Percentiles rank a stretch among this genome's conserved stretches.
phyloP scores from a whole-genome alignment of 768 basidiomycete species.

The Mycena indigotica region DNA sequence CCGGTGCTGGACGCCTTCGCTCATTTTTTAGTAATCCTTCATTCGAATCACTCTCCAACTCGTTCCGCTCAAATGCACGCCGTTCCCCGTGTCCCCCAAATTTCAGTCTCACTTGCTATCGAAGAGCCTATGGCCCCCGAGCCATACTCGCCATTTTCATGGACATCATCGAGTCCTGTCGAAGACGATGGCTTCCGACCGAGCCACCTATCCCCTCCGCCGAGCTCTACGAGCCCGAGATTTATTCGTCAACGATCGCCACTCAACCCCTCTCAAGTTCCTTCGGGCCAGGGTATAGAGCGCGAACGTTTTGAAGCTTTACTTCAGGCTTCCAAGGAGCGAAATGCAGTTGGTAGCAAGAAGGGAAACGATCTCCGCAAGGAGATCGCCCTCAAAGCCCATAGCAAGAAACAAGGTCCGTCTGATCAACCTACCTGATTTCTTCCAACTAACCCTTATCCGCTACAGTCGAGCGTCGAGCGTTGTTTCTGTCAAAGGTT shows the following conservation, averaged over 20 bases:
- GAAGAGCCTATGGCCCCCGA: slow-evolving; percentile 53
- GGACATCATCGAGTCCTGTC: slow-evolving; percentile 26
- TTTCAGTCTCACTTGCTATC: slow-evolving; percentile 70
- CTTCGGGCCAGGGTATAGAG: slow-evolving; percentile 57
- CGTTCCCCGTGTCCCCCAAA: slow-evolving; percentile 57
- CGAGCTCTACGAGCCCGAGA: slow-evolving; percentile 39
- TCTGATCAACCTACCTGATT: slow-evolving; percentile 10
- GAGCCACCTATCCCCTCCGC: slow-evolving; percentile 59
- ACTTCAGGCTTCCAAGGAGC: slow-evolving; percentile 61
- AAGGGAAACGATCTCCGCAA: slow-evolving; percentile 64
- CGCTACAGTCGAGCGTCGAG: slow-evolving; percentile 69
- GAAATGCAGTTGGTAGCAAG: slow-evolving; percentile 50
- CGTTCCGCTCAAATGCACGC: slow-evolving; percentile 42
- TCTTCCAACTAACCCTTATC: background rate
- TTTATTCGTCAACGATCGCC: slow-evolving; percentile 52
- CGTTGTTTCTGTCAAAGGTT: slow-evolving; percentile 74
- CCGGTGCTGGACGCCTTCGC: slow-evolving; percentile 58
- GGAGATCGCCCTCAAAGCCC: slow-evolving; percentile 72
- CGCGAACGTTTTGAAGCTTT: slow-evolving; percentile 64
- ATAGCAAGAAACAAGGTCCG: slow-evolving; percentile 75
- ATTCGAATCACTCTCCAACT: slow-evolving; percentile 20
- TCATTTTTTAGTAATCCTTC: slow-evolving; percentile 26
- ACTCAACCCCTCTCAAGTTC: slow-evolving; percentile 44
- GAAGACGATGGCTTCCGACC: slow-evolving; percentile 57
- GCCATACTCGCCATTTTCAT: slow-evolving; percentile 66